Evolutionary conservation across 139 green algal genomes (phyloP).

Genomic region (Volvox africanus): DNA sequence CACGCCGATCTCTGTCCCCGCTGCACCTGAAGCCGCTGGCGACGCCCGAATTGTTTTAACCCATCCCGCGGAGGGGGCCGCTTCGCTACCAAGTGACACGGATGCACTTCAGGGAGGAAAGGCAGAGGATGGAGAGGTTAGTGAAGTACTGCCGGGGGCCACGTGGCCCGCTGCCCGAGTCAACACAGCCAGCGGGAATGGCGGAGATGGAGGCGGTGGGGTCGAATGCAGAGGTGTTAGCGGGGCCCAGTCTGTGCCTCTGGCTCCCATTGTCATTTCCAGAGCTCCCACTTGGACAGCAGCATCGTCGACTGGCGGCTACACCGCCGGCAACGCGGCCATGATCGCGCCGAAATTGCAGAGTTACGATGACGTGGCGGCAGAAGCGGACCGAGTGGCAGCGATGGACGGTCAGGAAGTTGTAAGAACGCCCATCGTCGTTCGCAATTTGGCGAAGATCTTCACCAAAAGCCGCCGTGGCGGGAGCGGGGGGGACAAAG

Average conservation of each 20-base stretch:
- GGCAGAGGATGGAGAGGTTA: too few relatives aligned
- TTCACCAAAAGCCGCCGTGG: conserved; percentile 71
- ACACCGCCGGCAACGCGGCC: background rate
- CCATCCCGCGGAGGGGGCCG: too few relatives aligned
- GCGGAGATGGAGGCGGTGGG: too few relatives aligned
- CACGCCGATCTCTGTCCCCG: background rate
- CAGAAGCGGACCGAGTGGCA: conserved; percentile 36
- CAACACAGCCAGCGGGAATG: too few relatives aligned
- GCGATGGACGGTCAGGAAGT: background rate
- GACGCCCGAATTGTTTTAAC: background rate
- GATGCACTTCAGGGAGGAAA: too few relatives aligned
- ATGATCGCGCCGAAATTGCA: background rate
- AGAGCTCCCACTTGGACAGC: background rate
- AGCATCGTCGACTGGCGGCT: background rate
- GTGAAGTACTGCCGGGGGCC: too few relatives aligned
- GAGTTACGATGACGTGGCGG: conserved; percentile 65
- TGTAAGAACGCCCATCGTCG: conserved; percentile 73
- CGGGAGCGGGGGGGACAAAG: background rate
- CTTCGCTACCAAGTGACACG: too few relatives aligned
- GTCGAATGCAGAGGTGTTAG: too few relatives aligned
- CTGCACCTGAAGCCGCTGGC: background rate
- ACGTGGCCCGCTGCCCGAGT: too few relatives aligned
- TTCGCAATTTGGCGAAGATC: conserved; percentile 80
- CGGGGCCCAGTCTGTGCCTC: too few relatives aligned
- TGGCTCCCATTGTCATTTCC: too few relatives aligned